Evolutionary conservation across 2,329 filamentous ascomycete species (phyloP).

Genomic region (Rhytidhysteron rufulum): DNA sequence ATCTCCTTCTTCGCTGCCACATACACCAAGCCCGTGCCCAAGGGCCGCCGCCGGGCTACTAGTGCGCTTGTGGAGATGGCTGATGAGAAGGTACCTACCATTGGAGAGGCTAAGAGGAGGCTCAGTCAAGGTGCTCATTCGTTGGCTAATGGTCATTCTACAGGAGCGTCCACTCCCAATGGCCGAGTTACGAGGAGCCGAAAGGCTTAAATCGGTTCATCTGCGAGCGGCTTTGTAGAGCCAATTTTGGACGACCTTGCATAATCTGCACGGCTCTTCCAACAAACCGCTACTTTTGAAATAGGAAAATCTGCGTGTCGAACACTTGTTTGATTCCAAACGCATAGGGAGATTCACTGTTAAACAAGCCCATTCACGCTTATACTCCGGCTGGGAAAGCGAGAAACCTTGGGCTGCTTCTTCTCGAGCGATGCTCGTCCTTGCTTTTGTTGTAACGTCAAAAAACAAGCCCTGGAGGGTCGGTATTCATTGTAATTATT

Average conservation of each 20-base stretch:
- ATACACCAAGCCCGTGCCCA: slow-evolving; percentile 81
- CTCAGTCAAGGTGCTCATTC: slow-evolving; percentile 42
- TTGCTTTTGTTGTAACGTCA: background rate
- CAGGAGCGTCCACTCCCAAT: slow-evolving; percentile 46
- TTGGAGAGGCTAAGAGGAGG: slow-evolving; percentile 50
- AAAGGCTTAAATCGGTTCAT: slow-evolving; percentile 55
- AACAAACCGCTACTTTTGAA: too few relatives aligned
- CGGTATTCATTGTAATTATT: slow-evolving; percentile 19
- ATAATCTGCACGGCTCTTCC: too few relatives aligned
- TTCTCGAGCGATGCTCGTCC: background rate
- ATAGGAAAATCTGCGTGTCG: too few relatives aligned
- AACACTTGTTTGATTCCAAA: too few relatives aligned
- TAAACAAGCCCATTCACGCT: too few relatives aligned
- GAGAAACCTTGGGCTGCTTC: too few relatives aligned
- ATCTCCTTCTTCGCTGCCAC: slow-evolving; percentile 98
- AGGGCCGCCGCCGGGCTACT: slow-evolving; percentile 70
- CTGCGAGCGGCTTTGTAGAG: background rate
- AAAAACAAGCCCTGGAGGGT: slow-evolving; percentile 8
- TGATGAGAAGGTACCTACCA: slow-evolving; percentile 60
- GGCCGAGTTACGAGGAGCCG: slow-evolving; percentile 63
- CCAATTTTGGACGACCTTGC: background rate
- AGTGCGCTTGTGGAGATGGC: slow-evolving; percentile 84
- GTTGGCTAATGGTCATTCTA: slow-evolving; percentile 31
- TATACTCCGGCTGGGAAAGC: too few relatives aligned
- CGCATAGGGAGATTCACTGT: too few relatives aligned